A percentile compares a stretch with the other conserved stretches of the same genome.
Evolutionary conservation across 352 stramenopile genomes (phyloP).

Genomic region (Phytophthora macrochlamydospora): DNA sequence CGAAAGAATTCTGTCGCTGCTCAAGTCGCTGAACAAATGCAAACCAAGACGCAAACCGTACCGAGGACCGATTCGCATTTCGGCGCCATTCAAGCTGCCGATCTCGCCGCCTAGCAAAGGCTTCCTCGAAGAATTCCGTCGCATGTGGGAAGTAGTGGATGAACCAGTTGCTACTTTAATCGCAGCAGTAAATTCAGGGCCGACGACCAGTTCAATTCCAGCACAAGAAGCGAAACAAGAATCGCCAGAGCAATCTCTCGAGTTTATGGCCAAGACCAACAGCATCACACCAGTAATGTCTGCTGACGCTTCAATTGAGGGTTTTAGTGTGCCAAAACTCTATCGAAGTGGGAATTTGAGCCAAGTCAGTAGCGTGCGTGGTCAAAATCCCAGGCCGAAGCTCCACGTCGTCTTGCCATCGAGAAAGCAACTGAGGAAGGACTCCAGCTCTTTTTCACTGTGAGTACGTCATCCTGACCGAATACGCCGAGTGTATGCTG

Average conservation of each 20-base stretch:
- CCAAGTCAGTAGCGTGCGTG: background rate
- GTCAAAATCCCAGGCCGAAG: background rate
- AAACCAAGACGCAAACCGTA: slow-evolving; percentile 10
- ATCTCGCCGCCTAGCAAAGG: slow-evolving; percentile 5
- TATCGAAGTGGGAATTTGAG: too few relatives aligned
- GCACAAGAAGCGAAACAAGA: too few relatives aligned
- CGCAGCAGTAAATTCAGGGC: background rate
- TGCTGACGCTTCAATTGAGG: background rate
- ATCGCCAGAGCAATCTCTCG: too few relatives aligned
- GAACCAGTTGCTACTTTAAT: background rate
- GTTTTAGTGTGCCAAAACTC: too few relatives aligned
- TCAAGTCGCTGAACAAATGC: slow-evolving; percentile 1
- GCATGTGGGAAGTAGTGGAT: background rate
- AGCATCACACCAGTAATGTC: background rate
- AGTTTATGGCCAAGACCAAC: background rate
- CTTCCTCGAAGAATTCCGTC: background rate
- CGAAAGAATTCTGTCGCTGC: background rate
- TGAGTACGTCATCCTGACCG: slow-evolving; percentile 5
- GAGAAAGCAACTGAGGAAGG: slow-evolving; percentile 2
- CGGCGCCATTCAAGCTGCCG: slow-evolving; percentile 12
- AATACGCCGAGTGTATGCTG: slow-evolving; percentile 6
- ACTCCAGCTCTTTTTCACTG: slow-evolving; percentile 7
- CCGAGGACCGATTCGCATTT: slow-evolving; percentile 11
- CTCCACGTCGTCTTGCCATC: background rate
- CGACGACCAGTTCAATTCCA: background rate